These are phyloP conservation scores for Polygonum aviculare DNA, from an alignment of 148 eudicot genomes.

Conservation along the genomic window DNA sequence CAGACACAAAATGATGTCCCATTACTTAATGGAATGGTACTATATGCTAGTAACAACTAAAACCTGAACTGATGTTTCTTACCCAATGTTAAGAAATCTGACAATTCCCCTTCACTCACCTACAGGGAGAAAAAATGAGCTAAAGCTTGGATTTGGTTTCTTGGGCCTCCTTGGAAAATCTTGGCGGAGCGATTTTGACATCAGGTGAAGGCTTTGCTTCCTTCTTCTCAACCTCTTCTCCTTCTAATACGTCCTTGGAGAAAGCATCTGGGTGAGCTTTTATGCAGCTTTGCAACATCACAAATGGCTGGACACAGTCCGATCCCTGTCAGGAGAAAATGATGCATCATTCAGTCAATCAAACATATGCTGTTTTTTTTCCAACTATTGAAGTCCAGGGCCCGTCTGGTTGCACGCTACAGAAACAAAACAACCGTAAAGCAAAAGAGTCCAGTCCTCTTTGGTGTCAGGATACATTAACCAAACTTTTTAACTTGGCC, in stretches of 20 bases:
- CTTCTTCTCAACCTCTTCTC: constrained; percentile 28
- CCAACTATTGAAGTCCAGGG: neutral
- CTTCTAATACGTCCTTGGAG: constrained; percentile 52
- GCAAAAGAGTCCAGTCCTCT: too few species aligned
- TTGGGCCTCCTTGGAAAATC: constrained; percentile 48
- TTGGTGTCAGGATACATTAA: too few species aligned
- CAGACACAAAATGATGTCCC: neutral
- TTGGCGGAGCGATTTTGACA: constrained; percentile 52
- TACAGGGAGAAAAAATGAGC: neutral
- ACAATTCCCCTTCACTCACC: neutral
- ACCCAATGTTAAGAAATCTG: neutral
- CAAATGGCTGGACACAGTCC: constrained; percentile 81
- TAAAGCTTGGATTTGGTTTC: constrained; percentile 41
- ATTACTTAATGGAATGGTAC: neutral
- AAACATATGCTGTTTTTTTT: neutral
- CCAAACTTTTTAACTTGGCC: too few species aligned
- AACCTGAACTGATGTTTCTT: neutral
- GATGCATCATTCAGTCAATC: neutral
- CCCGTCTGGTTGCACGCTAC: too few species aligned
- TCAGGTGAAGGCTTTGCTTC: constrained; percentile 30
- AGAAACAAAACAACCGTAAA: too few species aligned
- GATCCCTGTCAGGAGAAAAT: constrained; percentile 45
- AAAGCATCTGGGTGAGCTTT: constrained; percentile 77
- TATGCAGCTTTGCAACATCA: constrained; percentile 71
- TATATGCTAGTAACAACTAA: neutral